Evolutionary conservation across 192 early-diverging fungal species (phyloP).

Genomic region (Coemansia sp.): DNA sequence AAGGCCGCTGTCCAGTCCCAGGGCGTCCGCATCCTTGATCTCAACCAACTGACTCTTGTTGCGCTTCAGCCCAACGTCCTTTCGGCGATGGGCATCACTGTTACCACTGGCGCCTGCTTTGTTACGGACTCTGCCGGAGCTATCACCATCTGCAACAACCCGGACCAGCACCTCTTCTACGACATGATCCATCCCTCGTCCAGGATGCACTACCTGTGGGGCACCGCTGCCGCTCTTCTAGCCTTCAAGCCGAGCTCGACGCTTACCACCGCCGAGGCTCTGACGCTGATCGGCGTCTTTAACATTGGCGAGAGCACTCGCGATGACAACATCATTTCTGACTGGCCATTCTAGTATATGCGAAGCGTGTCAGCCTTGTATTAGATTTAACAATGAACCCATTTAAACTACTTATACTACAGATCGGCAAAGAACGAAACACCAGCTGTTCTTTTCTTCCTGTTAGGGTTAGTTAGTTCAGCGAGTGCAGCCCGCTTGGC

Average conservation of each 20-base stretch:
- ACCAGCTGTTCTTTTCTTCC: neutral
- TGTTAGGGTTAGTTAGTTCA: conserved; percentile 10
- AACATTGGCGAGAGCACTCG: conserved; percentile 1
- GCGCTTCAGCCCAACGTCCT: conserved; percentile 1
- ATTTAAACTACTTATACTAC: neutral
- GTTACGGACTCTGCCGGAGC: neutral
- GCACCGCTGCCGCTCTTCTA: neutral
- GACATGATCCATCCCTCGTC: conserved; percentile 3
- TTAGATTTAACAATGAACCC: no score
- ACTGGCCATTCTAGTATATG: neutral
- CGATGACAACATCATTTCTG: conserved; percentile 4
- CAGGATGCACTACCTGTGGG: conserved; percentile 10
- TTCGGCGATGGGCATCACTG: conserved; percentile 1
- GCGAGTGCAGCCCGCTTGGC: conserved; percentile 11
- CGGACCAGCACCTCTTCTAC: conserved; percentile 10
- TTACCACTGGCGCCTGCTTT: neutral
- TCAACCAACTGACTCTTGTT: neutral
- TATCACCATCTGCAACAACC: conserved; percentile 9
- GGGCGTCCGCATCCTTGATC: conserved; percentile 1
- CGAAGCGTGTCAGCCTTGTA: no score
- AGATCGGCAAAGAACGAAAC: conserved; percentile 39
- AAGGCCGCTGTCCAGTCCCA: neutral
- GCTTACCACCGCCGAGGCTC: neutral
- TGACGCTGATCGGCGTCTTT: neutral
- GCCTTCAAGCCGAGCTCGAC: neutral